A percentile compares a stretch with the other conserved stretches of the same genome.
Evolutionary conservation across 352 stramenopile genomes (phyloP).

Genomic region (Globisporangium lucens): DNA sequence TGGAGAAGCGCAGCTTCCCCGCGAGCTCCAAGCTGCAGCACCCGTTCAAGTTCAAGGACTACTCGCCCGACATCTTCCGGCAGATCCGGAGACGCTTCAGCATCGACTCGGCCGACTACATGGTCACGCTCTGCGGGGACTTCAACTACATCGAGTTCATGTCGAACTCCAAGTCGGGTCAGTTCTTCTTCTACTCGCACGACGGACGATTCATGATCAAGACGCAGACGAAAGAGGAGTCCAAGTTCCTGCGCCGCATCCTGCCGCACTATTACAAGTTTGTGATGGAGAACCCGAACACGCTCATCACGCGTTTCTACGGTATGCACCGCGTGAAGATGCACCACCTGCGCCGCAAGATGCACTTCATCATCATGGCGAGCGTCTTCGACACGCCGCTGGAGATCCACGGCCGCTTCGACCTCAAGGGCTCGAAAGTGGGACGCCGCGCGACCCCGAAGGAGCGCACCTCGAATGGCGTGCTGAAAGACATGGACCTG

Average conservation of each 20-base stretch:
- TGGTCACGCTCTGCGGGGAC: constrained; percentile 90
- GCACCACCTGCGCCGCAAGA: constrained; percentile 92
- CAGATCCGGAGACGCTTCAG: constrained; percentile 73
- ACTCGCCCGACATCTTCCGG: constrained; percentile 86
- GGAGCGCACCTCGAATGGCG: constrained; percentile 54
- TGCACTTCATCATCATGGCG: constrained; percentile 96
- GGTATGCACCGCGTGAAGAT: constrained; percentile 98
- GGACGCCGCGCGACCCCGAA: constrained; percentile 66
- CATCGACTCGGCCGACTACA: constrained; percentile 85
- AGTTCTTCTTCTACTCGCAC: constrained; percentile 99
- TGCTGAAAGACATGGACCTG: constrained; percentile 92
- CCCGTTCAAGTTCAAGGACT: constrained; percentile 92
- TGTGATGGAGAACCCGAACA: constrained; percentile 96
- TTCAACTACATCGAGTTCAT: constrained; percentile 99
- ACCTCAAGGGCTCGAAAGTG: constrained; percentile 92
- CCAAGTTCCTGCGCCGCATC: constrained; percentile 97
- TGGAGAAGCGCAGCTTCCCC: constrained; percentile 76
- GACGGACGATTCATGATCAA: constrained; percentile 99
- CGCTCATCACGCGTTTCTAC: constrained; percentile 96
- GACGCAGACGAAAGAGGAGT: constrained; percentile 98
- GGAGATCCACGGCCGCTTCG: constrained; percentile 84
- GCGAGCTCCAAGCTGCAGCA: constrained; percentile 74
- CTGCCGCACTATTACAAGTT: constrained; percentile 98
- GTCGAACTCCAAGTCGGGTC: constrained; percentile 97
- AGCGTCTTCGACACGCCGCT: constrained; percentile 95